Conservation (phyloP, 805 yeast genomes). For the Wickerhamomyces chambardii region DNA sequence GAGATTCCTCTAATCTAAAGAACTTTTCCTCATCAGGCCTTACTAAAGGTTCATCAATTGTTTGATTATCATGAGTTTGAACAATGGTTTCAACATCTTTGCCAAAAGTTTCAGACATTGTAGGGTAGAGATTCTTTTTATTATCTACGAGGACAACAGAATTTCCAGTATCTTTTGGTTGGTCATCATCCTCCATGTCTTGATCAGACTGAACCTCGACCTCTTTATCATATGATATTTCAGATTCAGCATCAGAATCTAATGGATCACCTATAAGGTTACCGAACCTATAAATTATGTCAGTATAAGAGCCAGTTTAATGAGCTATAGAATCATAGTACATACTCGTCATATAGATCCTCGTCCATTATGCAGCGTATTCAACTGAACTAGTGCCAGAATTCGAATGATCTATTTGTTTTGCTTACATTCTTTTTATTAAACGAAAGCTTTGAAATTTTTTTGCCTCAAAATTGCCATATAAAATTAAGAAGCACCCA, state of each 20-base stretch:
- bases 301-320: not conserved
- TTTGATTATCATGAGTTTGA: conserved; percentile 42
- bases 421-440: too few species aligned
- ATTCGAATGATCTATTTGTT: too few species aligned
- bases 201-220: conserved; percentile 17
- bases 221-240: conserved; percentile 10
- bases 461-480: too few species aligned
- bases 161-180: conserved; percentile 1
- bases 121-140: conserved; percentile 31
- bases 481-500: too few species aligned
- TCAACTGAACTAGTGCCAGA: too few species aligned
- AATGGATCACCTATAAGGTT: conserved; percentile 47
- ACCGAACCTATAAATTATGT: conserved; percentile 36
- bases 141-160: conserved; percentile 35
- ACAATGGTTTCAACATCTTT: conserved; percentile 58
- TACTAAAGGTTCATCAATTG: conserved; percentile 55
- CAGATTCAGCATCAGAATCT: conserved; percentile 36
- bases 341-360: conserved; percentile 67
- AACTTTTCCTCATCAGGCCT: conserved; percentile 34
- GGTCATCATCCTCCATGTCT: conserved; percentile 12
- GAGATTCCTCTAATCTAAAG: conserved; percentile 39
- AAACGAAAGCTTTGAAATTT: too few species aligned
- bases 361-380: conserved; percentile 59
- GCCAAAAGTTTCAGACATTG: conserved; percentile 40
- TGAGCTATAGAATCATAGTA: not conserved